Base-by-base conservation (phyloP, 345 rosid genomes). In the Hibiscus mutabilis region DNA sequence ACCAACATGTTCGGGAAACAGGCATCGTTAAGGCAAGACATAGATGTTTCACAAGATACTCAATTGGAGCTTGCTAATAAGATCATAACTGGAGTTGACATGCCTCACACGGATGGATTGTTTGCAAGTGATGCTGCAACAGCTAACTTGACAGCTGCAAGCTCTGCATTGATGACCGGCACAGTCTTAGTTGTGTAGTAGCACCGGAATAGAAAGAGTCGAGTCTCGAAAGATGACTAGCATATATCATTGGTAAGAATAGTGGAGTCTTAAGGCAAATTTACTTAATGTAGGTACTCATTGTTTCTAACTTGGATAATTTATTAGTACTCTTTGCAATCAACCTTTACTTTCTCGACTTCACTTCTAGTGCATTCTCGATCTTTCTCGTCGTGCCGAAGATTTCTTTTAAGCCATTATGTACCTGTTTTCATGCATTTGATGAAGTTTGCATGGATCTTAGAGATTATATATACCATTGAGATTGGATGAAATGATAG, bases 41-140 rank as follows among this genome's bases (percentile, higher is more conserved):
- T 61, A 18, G 81, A 77, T 62, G 66, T 67, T 7, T 71, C 60
- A 3, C 74, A 79, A 40, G 82, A 75, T 66, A 73, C 82, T 31
- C 75, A 60, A 60, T 25, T 70, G 44, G 83, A 79, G 79, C 77
- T 72, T 75, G 77, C 73, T 18, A 74, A 68, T 77, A 80, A 79
- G 77, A 56, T 35, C 9, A 13, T 76, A 42, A 42, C 22, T 37
- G 84, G 76, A 60, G 78, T 64, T 31, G 68, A 68, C 1, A 6
- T 65, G 11, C 29, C 69, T 40, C 61, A 63, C 29, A 7, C 59
- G 21, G 67, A 71, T 70, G 73, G 71, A 71, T 40, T 35, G 2
- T 53, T 77, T 60, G 31, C 18, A 24, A 51, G 18, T 60, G 69
- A 60, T 60, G 69, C 73, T 77, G 49, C 68, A 31, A 73, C 46